Evolutionary conservation across 805 yeast species (phyloP).

Genomic region (Candida dendrica): DNA sequence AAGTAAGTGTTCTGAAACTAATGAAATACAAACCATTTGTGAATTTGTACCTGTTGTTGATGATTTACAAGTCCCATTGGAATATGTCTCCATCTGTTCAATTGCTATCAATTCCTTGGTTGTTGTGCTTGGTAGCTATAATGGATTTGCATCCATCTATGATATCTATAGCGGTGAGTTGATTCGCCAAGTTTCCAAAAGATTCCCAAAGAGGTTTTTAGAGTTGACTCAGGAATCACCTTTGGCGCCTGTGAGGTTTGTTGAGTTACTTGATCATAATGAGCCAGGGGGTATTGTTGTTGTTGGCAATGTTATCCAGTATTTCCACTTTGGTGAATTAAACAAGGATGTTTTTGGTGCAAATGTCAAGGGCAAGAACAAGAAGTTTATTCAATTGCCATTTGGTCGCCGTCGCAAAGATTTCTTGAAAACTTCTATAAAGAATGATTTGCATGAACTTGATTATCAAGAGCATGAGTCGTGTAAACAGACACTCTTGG

Average conservation of each 20-base stretch:
- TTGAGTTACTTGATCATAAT: conserved; percentile 6
- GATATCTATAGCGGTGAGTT: conserved; percentile 15
- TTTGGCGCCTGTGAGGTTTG: conserved; percentile 11
- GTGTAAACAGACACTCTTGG: conserved; percentile 6
- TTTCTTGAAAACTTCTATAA: conserved; percentile 10
- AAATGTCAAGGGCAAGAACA: neutral
- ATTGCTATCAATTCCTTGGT: conserved; percentile 17
- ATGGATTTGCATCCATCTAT: conserved; percentile 18
- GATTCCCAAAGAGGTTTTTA: conserved; percentile 13
- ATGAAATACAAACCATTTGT: neutral
- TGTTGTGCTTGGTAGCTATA: conserved; percentile 14
- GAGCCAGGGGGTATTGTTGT: conserved; percentile 12
- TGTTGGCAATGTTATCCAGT: conserved; percentile 14
- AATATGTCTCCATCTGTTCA: conserved; percentile 8
- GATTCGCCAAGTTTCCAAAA: conserved; percentile 9
- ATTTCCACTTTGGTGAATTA: conserved; percentile 16
- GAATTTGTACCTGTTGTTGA: conserved; percentile 9
- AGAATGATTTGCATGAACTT: conserved; percentile 15
- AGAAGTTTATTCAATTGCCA: conserved; percentile 9
- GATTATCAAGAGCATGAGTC: conserved; percentile 10
- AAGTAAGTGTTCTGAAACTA: neutral
- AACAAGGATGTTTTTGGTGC: neutral
- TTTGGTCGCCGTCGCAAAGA: conserved; percentile 14
- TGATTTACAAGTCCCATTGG: conserved; percentile 7
- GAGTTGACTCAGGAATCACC: conserved; percentile 4